Percentiles rank a stretch among this genome's conserved stretches.
phyloP scores from a whole-genome alignment of 176 grass and related monocot species.

The Carex pumila region DNA sequence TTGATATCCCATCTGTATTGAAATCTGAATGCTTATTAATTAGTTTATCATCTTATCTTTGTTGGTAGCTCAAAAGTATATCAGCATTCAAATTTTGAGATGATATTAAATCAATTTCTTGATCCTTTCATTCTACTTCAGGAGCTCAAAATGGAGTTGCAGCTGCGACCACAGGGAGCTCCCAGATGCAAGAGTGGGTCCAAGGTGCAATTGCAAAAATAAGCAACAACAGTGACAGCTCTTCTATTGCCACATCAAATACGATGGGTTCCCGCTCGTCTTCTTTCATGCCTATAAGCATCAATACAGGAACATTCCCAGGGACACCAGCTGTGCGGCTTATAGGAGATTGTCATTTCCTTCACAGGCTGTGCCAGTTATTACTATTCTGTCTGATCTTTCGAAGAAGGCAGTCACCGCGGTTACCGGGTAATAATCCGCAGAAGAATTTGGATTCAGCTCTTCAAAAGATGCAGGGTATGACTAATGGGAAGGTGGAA shows the following conservation, averaged over 20 bases:
- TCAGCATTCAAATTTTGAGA: neutral
- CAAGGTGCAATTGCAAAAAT: constrained; percentile 99
- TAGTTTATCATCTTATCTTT: neutral
- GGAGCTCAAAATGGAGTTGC: constrained; percentile 67
- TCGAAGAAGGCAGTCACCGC: constrained; percentile 69
- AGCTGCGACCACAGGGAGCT: constrained; percentile 46
- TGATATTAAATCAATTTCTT: neutral
- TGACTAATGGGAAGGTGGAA: constrained; percentile 59
- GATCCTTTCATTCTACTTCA: constrained; percentile 26
- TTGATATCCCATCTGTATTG: neutral
- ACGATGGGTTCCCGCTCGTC: constrained; percentile 62
- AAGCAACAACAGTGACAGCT: constrained; percentile 85
- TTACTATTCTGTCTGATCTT: constrained; percentile 96
- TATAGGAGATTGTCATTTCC: constrained; percentile 97
- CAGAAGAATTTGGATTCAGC: constrained; percentile 66
- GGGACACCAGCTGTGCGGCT: constrained; percentile 96
- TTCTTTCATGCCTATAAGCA: constrained; percentile 93
- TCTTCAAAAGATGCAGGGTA: constrained; percentile 62
- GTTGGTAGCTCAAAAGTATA: neutral
- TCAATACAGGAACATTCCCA: constrained; percentile 97
- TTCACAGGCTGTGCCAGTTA: constrained; percentile 87
- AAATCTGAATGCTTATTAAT: too few species aligned
- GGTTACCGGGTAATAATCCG: constrained; percentile 35
- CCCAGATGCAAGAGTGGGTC: constrained; percentile 99
- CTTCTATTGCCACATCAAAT: constrained; percentile 64